phyloP scores from a whole-genome alignment of 176 grass and related monocot species.

The Bolboschoenus planiculmis region DNA sequence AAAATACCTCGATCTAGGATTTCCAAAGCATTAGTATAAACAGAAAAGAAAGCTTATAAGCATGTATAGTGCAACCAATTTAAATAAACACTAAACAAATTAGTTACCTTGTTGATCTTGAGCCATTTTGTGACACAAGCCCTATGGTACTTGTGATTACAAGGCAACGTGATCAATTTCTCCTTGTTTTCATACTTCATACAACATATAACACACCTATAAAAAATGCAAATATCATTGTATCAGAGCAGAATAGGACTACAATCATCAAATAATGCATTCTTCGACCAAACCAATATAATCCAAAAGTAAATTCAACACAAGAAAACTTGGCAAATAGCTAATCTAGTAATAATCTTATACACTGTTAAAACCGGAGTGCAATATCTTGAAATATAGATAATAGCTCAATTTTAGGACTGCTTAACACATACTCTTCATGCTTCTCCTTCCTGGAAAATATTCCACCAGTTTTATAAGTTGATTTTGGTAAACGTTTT shows the following conservation, averaged over 20 bases:
- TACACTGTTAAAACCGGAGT: background rate
- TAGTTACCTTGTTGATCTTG: slow-evolving; percentile 79
- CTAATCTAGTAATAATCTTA: background rate
- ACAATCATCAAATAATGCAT: background rate
- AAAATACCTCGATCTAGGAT: background rate
- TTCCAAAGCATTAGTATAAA: slow-evolving; percentile 5
- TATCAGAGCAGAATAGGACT: background rate
- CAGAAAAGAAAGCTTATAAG: background rate
- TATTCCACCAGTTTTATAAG: slow-evolving; percentile 53
- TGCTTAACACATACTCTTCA: slow-evolving; percentile 57
- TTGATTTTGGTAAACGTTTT: slow-evolving; percentile 45
- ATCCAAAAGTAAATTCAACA: slow-evolving; percentile 4
- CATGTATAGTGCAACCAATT: background rate
- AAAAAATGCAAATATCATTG: slow-evolving; percentile 19
- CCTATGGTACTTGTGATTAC: slow-evolving; percentile 71
- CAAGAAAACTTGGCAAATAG: background rate
- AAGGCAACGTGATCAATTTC: slow-evolving; percentile 65
- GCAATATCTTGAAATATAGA: background rate
- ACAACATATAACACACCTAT: slow-evolving; percentile 91
- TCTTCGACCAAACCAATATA: background rate
- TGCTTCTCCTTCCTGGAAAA: slow-evolving; percentile 79
- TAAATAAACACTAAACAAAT: background rate
- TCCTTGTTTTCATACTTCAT: slow-evolving; percentile 75
- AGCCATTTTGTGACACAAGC: slow-evolving; percentile 74
- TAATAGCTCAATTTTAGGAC: background rate